These are phyloP conservation scores for Fragilariopsis cylindrus DNA, from an alignment of 108 stramenopile species.

Conservation along the genomic window DNA sequence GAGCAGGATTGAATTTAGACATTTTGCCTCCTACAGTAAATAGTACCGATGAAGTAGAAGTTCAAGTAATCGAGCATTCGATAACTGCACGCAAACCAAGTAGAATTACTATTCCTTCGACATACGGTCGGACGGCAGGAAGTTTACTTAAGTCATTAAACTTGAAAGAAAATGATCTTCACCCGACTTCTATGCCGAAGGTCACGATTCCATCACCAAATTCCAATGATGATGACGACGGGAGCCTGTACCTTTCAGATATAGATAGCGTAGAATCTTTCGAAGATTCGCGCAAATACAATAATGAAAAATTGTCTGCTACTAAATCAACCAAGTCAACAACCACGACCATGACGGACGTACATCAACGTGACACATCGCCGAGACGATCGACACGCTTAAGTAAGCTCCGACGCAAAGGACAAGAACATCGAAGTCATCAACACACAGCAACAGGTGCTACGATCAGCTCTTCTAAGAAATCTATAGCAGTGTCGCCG, in stretches of 20 bases:
- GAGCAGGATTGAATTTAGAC: not conserved
- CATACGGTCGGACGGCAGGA: too few species aligned
- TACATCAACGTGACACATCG: not conserved
- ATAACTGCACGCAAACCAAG: too few species aligned
- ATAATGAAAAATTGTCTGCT: not conserved
- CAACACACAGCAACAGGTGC: not conserved
- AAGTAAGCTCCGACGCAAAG: not conserved
- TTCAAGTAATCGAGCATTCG: not conserved
- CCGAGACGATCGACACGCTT: constrained; percentile 1
- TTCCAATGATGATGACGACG: not conserved
- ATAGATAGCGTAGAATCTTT: not conserved
- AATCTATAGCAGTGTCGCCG: not conserved
- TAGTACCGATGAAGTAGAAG: constrained; percentile 8
- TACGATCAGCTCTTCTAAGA: not conserved
- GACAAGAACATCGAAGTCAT: not conserved
- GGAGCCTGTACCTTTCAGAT: not conserved
- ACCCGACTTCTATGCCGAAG: too few species aligned
- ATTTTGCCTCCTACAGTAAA: constrained; percentile 1
- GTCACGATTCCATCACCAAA: not conserved
- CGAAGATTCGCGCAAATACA: not conserved
- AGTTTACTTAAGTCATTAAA: too few species aligned
- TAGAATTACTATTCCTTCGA: too few species aligned
- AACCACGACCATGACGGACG: not conserved
- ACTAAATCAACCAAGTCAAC: not conserved
- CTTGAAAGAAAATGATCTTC: too few species aligned